Evolutionary conservation across 495 filamentous ascomycete genomes (phyloP).

Genomic region (Penicillium taxi): DNA sequence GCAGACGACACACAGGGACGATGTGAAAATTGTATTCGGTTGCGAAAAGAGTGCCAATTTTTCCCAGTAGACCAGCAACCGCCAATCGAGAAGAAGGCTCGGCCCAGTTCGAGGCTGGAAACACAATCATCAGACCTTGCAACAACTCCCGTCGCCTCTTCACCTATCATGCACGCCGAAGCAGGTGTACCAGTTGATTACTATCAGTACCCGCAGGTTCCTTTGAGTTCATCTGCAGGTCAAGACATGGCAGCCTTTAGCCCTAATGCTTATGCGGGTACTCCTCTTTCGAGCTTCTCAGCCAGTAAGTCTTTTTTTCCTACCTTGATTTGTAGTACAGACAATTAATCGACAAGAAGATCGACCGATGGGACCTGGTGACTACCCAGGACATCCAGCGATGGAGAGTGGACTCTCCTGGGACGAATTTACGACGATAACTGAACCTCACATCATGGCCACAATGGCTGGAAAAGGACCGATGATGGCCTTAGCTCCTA

Average conservation of each 20-base stretch:
- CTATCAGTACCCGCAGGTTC: conserved; percentile 35
- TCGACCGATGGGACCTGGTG: conserved; percentile 20
- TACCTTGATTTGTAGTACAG: background rate
- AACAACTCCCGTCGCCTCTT: conserved; percentile 36
- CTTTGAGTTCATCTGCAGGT: conserved; percentile 25
- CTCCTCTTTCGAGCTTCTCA: conserved; percentile 27
- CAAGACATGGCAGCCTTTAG: conserved; percentile 33
- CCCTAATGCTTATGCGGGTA: conserved; percentile 23
- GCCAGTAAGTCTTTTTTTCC: conserved; percentile 25
- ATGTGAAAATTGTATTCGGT: conserved; percentile 90
- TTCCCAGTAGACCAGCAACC: conserved; percentile 84
- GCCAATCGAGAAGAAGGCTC: conserved; percentile 45
- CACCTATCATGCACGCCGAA: conserved; percentile 28
- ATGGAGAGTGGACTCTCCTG: conserved; percentile 32
- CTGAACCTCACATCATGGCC: conserved; percentile 33
- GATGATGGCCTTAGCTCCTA: conserved; percentile 33
- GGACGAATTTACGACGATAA: conserved; percentile 38
- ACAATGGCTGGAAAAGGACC: conserved; percentile 28
- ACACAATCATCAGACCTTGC: conserved; percentile 35
- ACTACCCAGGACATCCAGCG: conserved; percentile 24
- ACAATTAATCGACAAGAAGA: conserved; percentile 11
- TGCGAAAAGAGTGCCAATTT: conserved; percentile 95
- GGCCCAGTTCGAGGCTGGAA: conserved; percentile 38
- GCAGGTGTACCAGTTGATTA: conserved; percentile 33
- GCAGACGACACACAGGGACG: conserved; percentile 71